Percentiles rank a stretch among this genome's conserved stretches.
Conservation (phyloP, 2,329 filamentous ascomycete species). For the Fusarium sterilihyphosum region DNA sequence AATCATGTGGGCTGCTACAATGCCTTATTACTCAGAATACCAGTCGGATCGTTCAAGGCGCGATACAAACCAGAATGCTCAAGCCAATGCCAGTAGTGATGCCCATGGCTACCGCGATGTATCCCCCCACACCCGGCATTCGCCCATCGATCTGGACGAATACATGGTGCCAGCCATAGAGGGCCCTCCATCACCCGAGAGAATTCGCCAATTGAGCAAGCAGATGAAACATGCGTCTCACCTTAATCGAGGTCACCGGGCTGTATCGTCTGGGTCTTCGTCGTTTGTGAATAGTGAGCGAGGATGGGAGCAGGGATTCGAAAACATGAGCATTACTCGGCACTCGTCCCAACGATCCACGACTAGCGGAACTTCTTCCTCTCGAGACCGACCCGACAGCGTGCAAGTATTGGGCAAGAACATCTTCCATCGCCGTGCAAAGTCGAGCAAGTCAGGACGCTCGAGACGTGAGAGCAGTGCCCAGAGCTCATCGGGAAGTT, state of each 20-base stretch:
- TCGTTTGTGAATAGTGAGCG: constrained; percentile 58
- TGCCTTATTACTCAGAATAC: constrained; percentile 42
- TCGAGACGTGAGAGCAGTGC: constrained; percentile 59
- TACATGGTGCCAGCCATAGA: constrained; percentile 68
- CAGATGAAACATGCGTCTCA: constrained; percentile 66
- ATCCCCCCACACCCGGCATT: constrained; percentile 23
- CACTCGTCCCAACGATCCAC: constrained; percentile 67
- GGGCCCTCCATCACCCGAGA: constrained; percentile 69
- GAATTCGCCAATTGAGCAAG: constrained; percentile 66
- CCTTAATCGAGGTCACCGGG: constrained; percentile 47
- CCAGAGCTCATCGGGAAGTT: constrained; percentile 58
- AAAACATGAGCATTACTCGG: constrained; percentile 61
- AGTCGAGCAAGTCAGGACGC: constrained; percentile 53
- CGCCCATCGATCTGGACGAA: constrained; percentile 49
- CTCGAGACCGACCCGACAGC: constrained; percentile 66
- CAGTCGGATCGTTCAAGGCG: constrained; percentile 35
- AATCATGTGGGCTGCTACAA: constrained; percentile 42
- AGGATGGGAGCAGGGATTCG: constrained; percentile 61
- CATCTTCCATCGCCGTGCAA: constrained; percentile 65
- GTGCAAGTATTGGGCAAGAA: constrained; percentile 68
- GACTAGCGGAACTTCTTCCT: constrained; percentile 61
- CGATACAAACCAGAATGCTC: constrained; percentile 29
- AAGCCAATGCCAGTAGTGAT: constrained; percentile 11
- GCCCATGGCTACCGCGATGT: constrained; percentile 26
- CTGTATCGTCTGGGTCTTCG: constrained; percentile 65